Conservation (phyloP, 2,329 filamentous ascomycete genomes). For the Colletotrichum echinochloae region DNA sequence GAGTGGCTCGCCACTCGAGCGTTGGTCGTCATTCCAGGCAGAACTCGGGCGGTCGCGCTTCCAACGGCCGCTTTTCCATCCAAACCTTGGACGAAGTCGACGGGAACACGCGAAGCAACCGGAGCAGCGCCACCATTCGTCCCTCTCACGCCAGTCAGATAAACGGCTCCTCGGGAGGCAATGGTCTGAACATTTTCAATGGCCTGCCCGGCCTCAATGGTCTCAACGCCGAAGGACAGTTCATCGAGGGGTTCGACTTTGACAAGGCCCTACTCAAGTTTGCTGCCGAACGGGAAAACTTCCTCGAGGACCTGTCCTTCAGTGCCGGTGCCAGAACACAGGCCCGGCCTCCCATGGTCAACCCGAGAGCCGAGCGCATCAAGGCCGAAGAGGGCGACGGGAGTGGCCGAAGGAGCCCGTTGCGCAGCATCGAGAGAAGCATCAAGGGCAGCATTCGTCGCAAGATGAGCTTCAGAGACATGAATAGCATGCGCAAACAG, state of each 20-base stretch:
- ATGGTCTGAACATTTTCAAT: conserved; percentile 45
- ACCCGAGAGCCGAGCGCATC: conserved; percentile 85
- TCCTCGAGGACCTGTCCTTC: conserved; percentile 91
- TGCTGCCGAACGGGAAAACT: conserved; percentile 92
- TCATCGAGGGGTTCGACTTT: conserved; percentile 78
- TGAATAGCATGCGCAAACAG: conserved; percentile 94
- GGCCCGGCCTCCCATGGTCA: conserved; percentile 76
- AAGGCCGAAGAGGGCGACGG: conserved; percentile 75
- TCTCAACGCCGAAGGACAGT: conserved; percentile 32
- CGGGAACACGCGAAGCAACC: conserved; percentile 70
- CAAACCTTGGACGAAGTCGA: conserved; percentile 69
- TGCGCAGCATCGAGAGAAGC: conserved; percentile 70
- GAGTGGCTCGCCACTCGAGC: conserved; percentile 62
- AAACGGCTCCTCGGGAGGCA: conserved; percentile 41
- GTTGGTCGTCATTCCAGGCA: conserved; percentile 70
- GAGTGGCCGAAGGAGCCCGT: conserved; percentile 65
- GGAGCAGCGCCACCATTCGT: conserved; percentile 74
- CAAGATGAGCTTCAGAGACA: conserved; percentile 92
- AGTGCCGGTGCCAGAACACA: conserved; percentile 84
- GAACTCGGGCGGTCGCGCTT: conserved; percentile 69
- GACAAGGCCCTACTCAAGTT: conserved; percentile 95
- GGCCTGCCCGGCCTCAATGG: conserved; percentile 44
- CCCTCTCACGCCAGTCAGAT: conserved; percentile 50
- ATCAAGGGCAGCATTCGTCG: conserved; percentile 89
- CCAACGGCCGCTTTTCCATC: conserved; percentile 66